phyloP scores from a whole-genome alignment of 1,284 basidiomycete genomes.

The Pyrrhoderma noxium region DNA sequence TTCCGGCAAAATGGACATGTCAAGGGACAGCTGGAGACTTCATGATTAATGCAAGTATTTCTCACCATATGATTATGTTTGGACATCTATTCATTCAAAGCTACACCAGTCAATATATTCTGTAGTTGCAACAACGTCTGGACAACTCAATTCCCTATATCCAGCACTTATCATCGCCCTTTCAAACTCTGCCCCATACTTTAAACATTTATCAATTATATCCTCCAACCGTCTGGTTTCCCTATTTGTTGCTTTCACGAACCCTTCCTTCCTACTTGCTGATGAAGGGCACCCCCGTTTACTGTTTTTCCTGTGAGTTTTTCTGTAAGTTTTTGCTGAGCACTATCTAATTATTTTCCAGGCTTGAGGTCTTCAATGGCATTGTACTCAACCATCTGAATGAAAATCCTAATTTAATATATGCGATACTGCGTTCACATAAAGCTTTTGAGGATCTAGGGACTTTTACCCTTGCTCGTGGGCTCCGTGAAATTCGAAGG shows the following conservation, averaged over 20 bases:
- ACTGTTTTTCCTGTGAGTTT: constrained; percentile 75
- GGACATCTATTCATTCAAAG: constrained; percentile 12
- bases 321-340: not conserved
- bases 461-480: constrained; percentile 78
- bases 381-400: constrained; percentile 64
- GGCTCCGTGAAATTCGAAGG: constrained; percentile 77
- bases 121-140: constrained; percentile 83
- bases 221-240: constrained; percentile 80
- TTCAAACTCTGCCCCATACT: constrained; percentile 81
- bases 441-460: constrained; percentile 82
- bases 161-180: constrained; percentile 87
- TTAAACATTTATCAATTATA: constrained; percentile 74
- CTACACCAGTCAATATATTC: constrained; percentile 72
- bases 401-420: constrained; percentile 84
- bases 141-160: constrained; percentile 75
- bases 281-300: constrained; percentile 92
- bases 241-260: constrained; percentile 84
- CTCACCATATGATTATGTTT: not conserved
- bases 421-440: constrained; percentile 78
- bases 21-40: constrained; percentile 79
- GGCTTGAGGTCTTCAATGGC: constrained; percentile 87
- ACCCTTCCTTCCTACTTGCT: constrained; percentile 81
- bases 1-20: constrained; percentile 70
- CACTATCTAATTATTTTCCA: constrained; percentile 26
- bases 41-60: constrained; percentile 68